These are phyloP conservation scores for Auricularia sp. DNA, from an alignment of 768 basidiomycete genomes.

Conservation along the genomic window DNA sequence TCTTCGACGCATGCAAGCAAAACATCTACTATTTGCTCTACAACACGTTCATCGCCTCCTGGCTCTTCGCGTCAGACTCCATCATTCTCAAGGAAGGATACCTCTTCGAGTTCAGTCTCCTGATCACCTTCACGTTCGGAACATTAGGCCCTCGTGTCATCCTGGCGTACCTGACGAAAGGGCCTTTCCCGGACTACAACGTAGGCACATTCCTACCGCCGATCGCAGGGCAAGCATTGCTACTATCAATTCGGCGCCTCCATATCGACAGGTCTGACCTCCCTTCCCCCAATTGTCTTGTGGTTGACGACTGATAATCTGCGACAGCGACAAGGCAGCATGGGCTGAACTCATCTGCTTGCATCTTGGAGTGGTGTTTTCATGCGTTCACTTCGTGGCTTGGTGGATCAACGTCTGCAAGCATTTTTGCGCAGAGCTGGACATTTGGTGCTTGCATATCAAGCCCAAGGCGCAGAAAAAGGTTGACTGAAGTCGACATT, in stretches of 20 bases:
- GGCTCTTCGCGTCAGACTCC: slow-evolving; percentile 8
- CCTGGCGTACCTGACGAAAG: slow-evolving; percentile 7
- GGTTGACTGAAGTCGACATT: neutral
- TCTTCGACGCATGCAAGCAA: slow-evolving; percentile 4
- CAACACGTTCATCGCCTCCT: slow-evolving; percentile 4
- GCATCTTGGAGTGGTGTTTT: neutral
- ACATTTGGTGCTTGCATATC: slow-evolving; percentile 8
- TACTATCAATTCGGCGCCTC: slow-evolving; percentile 2
- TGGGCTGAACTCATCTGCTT: slow-evolving; percentile 2
- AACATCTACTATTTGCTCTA: slow-evolving; percentile 5
- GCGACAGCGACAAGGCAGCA: neutral
- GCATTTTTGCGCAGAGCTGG: slow-evolving; percentile 1
- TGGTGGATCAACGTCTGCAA: slow-evolving; percentile 7
- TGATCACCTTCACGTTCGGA: slow-evolving; percentile 10
- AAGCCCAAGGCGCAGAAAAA: slow-evolving; percentile 1
- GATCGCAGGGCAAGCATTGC: slow-evolving; percentile 4
- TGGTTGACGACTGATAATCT: neutral
- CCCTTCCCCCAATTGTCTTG: neutral
- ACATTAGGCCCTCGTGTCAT: slow-evolving; percentile 10
- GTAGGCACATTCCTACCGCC: slow-evolving; percentile 7
- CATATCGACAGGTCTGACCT: neutral
- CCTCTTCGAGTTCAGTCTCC: slow-evolving; percentile 6
- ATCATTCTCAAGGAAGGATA: slow-evolving; percentile 4
- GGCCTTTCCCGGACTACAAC: slow-evolving; percentile 9
- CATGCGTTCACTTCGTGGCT: slow-evolving; percentile 5